Evolutionary conservation across 2,329 filamentous ascomycete genomes (phyloP), one percentile per base, ranked within the genome.

Genomic region (Sarocladium brachiariae): DNA sequence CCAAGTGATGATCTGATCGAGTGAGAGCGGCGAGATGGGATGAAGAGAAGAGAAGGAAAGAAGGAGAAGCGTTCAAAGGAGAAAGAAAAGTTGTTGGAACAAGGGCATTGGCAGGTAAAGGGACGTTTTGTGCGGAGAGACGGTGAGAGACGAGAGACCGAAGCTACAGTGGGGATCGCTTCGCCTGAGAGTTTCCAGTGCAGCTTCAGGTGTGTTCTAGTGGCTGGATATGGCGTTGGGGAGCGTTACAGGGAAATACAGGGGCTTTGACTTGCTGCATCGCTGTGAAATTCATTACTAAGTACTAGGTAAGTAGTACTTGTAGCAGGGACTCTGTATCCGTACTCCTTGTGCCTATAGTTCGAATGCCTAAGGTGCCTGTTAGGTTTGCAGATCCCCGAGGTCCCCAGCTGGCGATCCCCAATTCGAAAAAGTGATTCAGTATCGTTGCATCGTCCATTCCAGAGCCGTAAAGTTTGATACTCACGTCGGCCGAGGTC

Each of bases 91-190:
- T 43, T 43, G 39, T 43, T 43, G 39, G 39, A 19, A 43, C 39
- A 19, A 25, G 39, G 16, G 27, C 39, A 43, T 25, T 19, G 39
- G 39, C 27, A 30, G 13, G 27, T 30, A 7, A 30, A 13, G 27
- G 7, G 21, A 24, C 3, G 21, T 19, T 43, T 43, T n/a, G 14
- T 43, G 39, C 23, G 39, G 39, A 43, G 39, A 43, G 39, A 43
- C 39, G 39, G 39, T 43, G 21, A 43, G 39, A 4, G 27, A 24
- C 39, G 27, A 27, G 7, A 43, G 21, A 19, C 39, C 39, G 39
- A 43, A n/a, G 39, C 39, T 43, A 25, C 39, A 43, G 39, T 43
- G 39, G 39, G 27, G 39, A 7, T 37, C 27, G 39, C 35, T 43
- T 18, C 37, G n/a, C 37, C 37, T 39, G 37, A 9, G 37, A 16